A percentile compares a stretch with the other conserved stretches of the same genome.
Evolutionary conservation across 2,329 filamentous ascomycete genomes (phyloP).

Genomic region (Fusarium euwallaceae): DNA sequence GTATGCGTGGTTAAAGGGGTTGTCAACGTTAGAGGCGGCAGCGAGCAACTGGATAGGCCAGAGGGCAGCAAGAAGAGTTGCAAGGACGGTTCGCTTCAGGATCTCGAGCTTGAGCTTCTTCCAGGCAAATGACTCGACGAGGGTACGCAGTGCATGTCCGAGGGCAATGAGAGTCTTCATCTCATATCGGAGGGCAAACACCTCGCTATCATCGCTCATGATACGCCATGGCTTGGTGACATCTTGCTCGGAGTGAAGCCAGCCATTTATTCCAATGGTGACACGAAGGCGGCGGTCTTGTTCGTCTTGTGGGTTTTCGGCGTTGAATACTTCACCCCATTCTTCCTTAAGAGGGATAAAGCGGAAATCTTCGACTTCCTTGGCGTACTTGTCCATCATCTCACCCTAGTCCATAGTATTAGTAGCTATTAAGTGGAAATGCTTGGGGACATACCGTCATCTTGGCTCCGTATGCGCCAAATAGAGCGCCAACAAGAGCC

Average conservation of each 20-base stretch:
- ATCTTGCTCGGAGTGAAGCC: slow-evolving; percentile 82
- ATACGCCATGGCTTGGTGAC: slow-evolving; percentile 85
- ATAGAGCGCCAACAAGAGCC: slow-evolving; percentile 86
- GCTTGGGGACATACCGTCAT: slow-evolving; percentile 63
- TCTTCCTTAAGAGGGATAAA: slow-evolving; percentile 79
- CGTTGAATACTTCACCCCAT: slow-evolving; percentile 49
- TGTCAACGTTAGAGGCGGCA: slow-evolving; percentile 78
- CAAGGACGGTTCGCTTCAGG: slow-evolving; percentile 78
- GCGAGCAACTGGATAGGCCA: slow-evolving; percentile 78
- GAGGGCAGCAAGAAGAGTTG: slow-evolving; percentile 75
- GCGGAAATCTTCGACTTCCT: slow-evolving; percentile 83
- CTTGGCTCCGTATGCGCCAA: slow-evolving; percentile 89
- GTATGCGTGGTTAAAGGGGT: slow-evolving; percentile 83
- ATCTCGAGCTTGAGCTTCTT: slow-evolving; percentile 79
- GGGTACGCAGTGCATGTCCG: slow-evolving; percentile 77
- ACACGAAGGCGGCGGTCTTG: slow-evolving; percentile 74
- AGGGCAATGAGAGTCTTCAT: slow-evolving; percentile 81
- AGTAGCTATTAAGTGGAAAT: neutral
- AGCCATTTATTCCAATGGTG: slow-evolving; percentile 89
- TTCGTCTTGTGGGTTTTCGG: slow-evolving; percentile 38
- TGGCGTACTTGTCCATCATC: slow-evolving; percentile 90
- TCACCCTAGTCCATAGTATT: slow-evolving; percentile 65
- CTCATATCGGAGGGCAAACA: slow-evolving; percentile 89
- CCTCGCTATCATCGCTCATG: slow-evolving; percentile 78
- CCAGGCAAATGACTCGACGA: slow-evolving; percentile 84